Evolutionary conservation across 768 basidiomycete genomes (phyloP), one percentile per base, ranked within the genome.

Genomic region (Collybiopsis luxurians): DNA sequence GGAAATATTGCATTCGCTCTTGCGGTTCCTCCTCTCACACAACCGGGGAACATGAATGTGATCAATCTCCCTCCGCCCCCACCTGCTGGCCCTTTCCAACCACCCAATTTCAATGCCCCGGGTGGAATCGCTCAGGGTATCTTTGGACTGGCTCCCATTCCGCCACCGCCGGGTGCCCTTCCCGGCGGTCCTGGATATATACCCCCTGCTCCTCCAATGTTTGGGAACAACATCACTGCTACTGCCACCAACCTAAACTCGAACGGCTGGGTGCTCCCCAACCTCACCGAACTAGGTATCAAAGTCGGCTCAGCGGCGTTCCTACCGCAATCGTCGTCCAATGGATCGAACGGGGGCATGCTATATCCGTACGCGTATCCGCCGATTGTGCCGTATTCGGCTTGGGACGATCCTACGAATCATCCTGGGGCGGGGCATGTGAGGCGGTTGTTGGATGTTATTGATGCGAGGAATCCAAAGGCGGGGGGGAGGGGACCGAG

Each of bases 391-490:
- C 75, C 76, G 50, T 86, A 85, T 45, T 45, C 21, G 2, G 11
- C 9, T 23, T 24, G 9, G 23, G 46, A 48, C 17, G 46, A 48
- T 27, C 1, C 9, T 19, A n/a, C 40, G 7, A 42, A 42, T 27
- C 24, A 26, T 7, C 46, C 46, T 19, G 46, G 46, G 28, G 46
- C 44, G 19, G 21, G 46, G 2, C n/a, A 48, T 28, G 46, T 48
- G 3, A 24, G 46, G 46, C 26, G 46, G 69, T 77, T 91, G 19
- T 86, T 92, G 24, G 81, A 82, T 66, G 78, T 90, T 71, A 78
- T 92, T 21, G 87, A 90, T 46, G 79, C 80, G 55, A 75, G 89
- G 51, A 91, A 91, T 65, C 89, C 90, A 0, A 77, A 75, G 24
- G 59, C 53, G 30, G 53, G n/a, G n/a, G n/a, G 49, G 24, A 65